Evolutionary conservation across 306 rosid genomes (phyloP).

Genomic region (Glycine tomentella): DNA sequence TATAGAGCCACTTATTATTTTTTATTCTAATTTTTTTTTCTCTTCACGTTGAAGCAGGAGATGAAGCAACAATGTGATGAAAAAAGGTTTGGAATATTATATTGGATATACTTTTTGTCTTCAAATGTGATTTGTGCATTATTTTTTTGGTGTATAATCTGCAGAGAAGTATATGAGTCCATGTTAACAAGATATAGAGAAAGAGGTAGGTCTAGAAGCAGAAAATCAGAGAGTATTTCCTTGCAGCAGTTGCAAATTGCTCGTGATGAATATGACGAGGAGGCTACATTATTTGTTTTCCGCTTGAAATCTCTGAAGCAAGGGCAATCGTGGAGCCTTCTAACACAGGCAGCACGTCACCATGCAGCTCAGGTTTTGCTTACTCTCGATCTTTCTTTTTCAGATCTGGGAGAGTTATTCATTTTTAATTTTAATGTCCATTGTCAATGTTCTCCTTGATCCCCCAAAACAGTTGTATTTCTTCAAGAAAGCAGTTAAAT

Average conservation of each 20-base stretch:
- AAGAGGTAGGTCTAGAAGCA: constrained; percentile 70
- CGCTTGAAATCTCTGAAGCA: constrained; percentile 89
- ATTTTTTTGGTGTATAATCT: constrained; percentile 47
- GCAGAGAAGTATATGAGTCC: constrained; percentile 71
- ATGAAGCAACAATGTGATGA: constrained; percentile 88
- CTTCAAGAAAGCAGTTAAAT: constrained; percentile 76
- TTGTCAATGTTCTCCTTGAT: constrained; percentile 30
- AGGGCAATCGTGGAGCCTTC: constrained; percentile 86
- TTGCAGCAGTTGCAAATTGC: constrained; percentile 71
- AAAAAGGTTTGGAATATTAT: constrained; percentile 62
- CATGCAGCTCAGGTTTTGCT: constrained; percentile 87
- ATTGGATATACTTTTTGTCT: constrained; percentile 9
- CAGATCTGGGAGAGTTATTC: constrained; percentile 1
- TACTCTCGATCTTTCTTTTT: constrained; percentile 17
- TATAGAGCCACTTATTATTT: background rate
- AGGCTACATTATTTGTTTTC: constrained; percentile 81
- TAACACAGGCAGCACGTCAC: constrained; percentile 93
- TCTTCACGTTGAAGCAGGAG: constrained; percentile 69
- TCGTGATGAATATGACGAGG: constrained; percentile 80
- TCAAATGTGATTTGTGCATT: constrained; percentile 16
- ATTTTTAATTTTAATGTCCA: constrained; percentile 29
- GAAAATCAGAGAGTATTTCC: constrained; percentile 67
- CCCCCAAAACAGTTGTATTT: constrained; percentile 67
- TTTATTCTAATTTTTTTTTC: constrained; percentile 1
- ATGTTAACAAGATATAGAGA: constrained; percentile 71